Conservation (phyloP, 768 basidiomycete species). For the Mycena olivaceomarginata region DNA sequence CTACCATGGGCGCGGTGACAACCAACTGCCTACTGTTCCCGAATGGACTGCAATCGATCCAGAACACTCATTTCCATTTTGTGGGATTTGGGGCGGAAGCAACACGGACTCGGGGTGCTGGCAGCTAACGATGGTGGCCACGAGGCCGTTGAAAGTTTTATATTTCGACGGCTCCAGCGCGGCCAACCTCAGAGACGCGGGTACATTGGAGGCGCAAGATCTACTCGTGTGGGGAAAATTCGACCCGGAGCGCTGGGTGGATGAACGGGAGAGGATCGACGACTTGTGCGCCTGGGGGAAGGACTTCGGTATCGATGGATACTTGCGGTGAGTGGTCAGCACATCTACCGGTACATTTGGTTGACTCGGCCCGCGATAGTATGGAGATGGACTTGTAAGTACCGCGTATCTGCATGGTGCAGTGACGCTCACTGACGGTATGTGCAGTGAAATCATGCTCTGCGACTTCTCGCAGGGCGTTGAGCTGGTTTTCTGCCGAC, state of each 20-base stretch:
- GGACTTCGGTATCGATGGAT: constrained; percentile 12
- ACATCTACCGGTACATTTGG: not conserved
- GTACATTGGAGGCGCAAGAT: constrained; percentile 13
- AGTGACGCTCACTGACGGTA: constrained; percentile 38
- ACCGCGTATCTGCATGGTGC: constrained; percentile 37
- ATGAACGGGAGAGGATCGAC: constrained; percentile 52
- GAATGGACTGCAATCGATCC: constrained; percentile 50
- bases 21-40: constrained; percentile 35
- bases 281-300: constrained; percentile 28
- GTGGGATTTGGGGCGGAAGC: not conserved
- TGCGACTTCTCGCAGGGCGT: constrained; percentile 57
- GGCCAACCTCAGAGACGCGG: constrained; percentile 3
- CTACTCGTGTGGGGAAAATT: constrained; percentile 6
- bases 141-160: constrained; percentile 13
- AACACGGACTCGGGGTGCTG: constrained; percentile 52
- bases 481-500: constrained; percentile 46
- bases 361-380: not conserved
- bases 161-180: constrained; percentile 33
- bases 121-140: constrained; percentile 45
- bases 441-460: constrained; percentile 58
- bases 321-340: constrained; percentile 15
- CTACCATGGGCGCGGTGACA: constrained; percentile 46
- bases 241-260: not conserved
- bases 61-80: constrained; percentile 44
- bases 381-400: constrained; percentile 57